Percentiles rank a stretch among this genome's conserved stretches.
phyloP scores from a whole-genome alignment of 1,139 yeast species.

The Scheffersomyces titani region DNA sequence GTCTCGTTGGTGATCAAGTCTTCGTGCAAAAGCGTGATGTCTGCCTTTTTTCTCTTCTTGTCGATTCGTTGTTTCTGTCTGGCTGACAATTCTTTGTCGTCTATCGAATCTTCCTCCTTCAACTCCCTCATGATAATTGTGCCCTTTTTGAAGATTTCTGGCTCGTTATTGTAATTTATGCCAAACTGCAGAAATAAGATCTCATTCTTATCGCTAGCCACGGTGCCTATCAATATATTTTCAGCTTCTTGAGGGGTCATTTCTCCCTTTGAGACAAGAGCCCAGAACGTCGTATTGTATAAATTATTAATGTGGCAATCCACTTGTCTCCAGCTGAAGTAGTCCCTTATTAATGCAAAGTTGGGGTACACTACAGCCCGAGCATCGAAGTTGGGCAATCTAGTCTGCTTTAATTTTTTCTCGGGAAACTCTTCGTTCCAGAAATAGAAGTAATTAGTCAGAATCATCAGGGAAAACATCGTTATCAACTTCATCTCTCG shows the following conservation, averaged over 20 bases:
- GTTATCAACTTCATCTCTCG: constrained; percentile 78
- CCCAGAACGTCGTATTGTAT: constrained; percentile 94
- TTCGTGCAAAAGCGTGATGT: constrained; percentile 47
- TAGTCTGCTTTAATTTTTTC: constrained; percentile 31
- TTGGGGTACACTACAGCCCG: constrained; percentile 87
- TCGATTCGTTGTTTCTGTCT: constrained; percentile 54
- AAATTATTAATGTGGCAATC: constrained; percentile 95
- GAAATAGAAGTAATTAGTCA: constrained; percentile 67
- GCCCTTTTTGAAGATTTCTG: constrained; percentile 86
- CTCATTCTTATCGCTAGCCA: constrained; percentile 85
- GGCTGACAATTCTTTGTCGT: constrained; percentile 23
- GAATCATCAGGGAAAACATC: constrained; percentile 79
- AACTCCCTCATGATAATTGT: constrained; percentile 66
- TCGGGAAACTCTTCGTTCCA: constrained; percentile 68
- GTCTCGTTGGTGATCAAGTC: constrained; percentile 55
- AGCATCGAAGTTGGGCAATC: constrained; percentile 87
- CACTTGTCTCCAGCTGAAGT: constrained; percentile 93
- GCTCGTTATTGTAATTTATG: constrained; percentile 87
- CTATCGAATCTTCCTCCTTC: constrained; percentile 11
- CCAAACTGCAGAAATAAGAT: constrained; percentile 75
- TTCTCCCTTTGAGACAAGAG: constrained; percentile 70
- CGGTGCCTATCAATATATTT: constrained; percentile 66
- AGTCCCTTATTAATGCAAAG: constrained; percentile 62
- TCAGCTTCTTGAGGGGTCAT: constrained; percentile 80
- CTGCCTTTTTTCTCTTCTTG: constrained; percentile 52